These are phyloP conservation scores for Phycomyces nitens DNA, from an alignment of 192 early-diverging fungal species.

Conservation along the genomic window DNA sequence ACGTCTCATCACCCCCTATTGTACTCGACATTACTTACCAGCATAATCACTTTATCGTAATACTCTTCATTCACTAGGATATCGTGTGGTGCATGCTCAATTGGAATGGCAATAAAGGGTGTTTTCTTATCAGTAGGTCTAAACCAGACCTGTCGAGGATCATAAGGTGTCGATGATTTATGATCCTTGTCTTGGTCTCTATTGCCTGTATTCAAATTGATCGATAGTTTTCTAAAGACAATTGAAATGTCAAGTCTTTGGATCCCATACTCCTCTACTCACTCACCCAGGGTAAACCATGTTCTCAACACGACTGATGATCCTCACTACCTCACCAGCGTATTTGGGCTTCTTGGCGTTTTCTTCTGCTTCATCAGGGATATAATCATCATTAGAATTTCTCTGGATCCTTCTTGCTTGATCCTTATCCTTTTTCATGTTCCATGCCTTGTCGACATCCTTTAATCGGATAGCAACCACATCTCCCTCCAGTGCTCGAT, in stretches of 20 bases:
- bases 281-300: slow-evolving; percentile 40
- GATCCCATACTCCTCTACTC: no score
- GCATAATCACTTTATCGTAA: slow-evolving; percentile 48
- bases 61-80: slow-evolving; percentile 55
- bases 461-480: slow-evolving; percentile 63
- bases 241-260: no score
- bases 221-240: no score
- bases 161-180: neutral
- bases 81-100: slow-evolving; percentile 56
- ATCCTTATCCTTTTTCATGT: slow-evolving; percentile 38
- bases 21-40: slow-evolving; percentile 23
- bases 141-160: slow-evolving; percentile 62
- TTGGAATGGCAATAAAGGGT: slow-evolving; percentile 65
- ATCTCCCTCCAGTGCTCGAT: slow-evolving; percentile 80
- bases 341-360: slow-evolving; percentile 37
- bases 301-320: slow-evolving; percentile 36
- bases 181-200: neutral
- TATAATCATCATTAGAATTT: slow-evolving; percentile 38
- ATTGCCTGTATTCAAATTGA: neutral
- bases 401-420: slow-evolving; percentile 14
- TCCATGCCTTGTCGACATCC: slow-evolving; percentile 53
- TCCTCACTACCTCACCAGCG: slow-evolving; percentile 49
- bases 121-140: slow-evolving; percentile 71
- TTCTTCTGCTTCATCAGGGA: slow-evolving; percentile 37
- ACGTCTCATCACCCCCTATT: no score